Evolutionary conservation across 1,284 basidiomycete genomes (phyloP).

Genomic region (Volvariella surrecta): DNA sequence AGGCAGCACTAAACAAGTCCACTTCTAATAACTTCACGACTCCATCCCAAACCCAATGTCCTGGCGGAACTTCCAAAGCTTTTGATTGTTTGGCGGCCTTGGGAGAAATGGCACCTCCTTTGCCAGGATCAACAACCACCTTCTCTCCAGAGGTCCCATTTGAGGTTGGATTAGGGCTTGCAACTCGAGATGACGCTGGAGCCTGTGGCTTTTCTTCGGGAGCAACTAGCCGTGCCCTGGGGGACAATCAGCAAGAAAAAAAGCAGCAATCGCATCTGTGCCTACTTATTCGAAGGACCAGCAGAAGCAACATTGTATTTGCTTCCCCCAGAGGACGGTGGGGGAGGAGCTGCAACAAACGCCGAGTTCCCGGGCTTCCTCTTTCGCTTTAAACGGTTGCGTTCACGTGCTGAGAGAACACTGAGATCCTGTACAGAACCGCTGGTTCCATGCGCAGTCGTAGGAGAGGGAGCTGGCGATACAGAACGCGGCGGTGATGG

Average conservation of each 20-base stretch:
- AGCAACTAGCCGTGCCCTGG: conserved; percentile 60
- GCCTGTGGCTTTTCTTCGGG: conserved; percentile 36
- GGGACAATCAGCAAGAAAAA: neutral
- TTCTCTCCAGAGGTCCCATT: conserved; percentile 41
- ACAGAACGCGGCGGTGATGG: conserved; percentile 26
- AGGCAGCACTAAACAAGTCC: conserved; percentile 80
- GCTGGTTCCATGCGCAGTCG: conserved; percentile 18
- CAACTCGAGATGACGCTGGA: conserved; percentile 39
- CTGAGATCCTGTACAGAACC: conserved; percentile 28
- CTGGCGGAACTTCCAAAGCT: conserved; percentile 63
- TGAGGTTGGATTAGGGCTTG: conserved; percentile 39
- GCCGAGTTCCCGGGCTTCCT: conserved; percentile 80
- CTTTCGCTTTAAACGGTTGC: conserved; percentile 87
- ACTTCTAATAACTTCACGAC: conserved; percentile 79
- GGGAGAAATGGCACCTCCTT: conserved; percentile 73
- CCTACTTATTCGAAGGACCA: conserved; percentile 54
- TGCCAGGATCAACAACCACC: conserved; percentile 66
- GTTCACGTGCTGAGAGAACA: conserved; percentile 75
- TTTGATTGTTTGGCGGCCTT: conserved; percentile 67
- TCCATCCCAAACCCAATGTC: conserved; percentile 86
- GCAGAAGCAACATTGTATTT: conserved; percentile 51
- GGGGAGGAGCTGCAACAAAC: conserved; percentile 65
- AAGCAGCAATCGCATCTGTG: conserved; percentile 5
- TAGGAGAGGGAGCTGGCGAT: conserved; percentile 39
- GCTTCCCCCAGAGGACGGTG: conserved; percentile 34